Evolutionary conservation across 139 green algal species (phyloP).

Genomic region (Tetraselmis chui): DNA sequence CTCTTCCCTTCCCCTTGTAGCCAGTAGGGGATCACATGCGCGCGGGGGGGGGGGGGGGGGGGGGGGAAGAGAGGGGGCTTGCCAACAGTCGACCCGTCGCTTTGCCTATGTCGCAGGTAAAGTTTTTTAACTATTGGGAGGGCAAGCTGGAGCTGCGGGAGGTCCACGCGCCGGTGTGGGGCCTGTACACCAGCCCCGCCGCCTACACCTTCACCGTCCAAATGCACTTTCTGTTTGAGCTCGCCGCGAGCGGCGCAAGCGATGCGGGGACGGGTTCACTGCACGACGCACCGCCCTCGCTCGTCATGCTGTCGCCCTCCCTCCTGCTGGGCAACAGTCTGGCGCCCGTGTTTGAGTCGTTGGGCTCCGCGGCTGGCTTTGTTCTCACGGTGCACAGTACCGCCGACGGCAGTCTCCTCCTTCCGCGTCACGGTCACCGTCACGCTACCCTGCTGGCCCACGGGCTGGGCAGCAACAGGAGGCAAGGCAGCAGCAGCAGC

Average conservation of each 20-base stretch:
- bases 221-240: background rate
- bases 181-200: background rate
- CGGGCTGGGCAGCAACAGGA: background rate
- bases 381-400: background rate
- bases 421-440: background rate
- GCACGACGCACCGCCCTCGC: background rate
- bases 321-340: background rate
- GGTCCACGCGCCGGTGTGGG: background rate
- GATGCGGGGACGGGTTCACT: no score
- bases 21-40: no score
- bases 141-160: background rate
- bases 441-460: background rate
- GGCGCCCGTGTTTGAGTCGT: background rate
- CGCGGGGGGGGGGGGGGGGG: no score
- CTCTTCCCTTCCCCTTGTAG: no score
- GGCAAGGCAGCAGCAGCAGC: no score
- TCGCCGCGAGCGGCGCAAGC: background rate
- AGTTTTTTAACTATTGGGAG: background rate
- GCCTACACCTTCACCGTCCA: background rate
- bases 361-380: background rate
- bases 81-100: background rate
- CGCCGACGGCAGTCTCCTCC: background rate
- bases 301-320: background rate
- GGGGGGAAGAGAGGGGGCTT: no score
- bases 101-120: background rate